phyloP scores from a whole-genome alignment of 495 filamentous ascomycete species.

The Penicillium soppii region DNA sequence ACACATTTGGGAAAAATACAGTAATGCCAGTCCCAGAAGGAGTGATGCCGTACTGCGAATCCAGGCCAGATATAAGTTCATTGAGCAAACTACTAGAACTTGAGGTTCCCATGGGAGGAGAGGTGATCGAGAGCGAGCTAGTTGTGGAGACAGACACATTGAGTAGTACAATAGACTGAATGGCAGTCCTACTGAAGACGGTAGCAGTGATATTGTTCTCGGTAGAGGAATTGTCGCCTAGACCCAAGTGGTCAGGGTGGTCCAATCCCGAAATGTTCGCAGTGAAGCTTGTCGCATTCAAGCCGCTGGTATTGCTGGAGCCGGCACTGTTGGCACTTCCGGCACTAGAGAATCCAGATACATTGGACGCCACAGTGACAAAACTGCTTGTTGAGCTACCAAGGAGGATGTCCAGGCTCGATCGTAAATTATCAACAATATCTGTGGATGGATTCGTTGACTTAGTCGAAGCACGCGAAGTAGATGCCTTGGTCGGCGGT shows the following conservation, averaged over 20 bases:
- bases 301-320: not conserved
- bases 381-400: constrained; percentile 8
- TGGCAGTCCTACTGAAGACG: not conserved
- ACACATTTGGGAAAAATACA: no score
- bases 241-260: constrained; percentile 2
- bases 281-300: not conserved
- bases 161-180: constrained; percentile 23
- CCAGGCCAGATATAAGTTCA: no score
- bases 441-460: no score
- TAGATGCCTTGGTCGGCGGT: not conserved
- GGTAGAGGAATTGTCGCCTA: constrained; percentile 5
- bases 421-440: not conserved
- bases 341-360: no score
- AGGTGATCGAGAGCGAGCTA: constrained; percentile 11
- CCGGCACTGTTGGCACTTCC: constrained; percentile 1
- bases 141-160: constrained; percentile 25
- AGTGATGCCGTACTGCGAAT: no score
- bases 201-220: constrained; percentile 5
- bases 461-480: constrained; percentile 8
- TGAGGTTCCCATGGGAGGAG: constrained; percentile 14
- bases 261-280: no score
- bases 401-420: not conserved
- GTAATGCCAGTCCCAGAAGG: no score
- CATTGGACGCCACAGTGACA: not conserved
- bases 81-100: no score